These are phyloP conservation scores for Arthroderma sp. DNA, from an alignment of 2,329 filamentous ascomycete genomes.

Conservation along the genomic window DNA sequence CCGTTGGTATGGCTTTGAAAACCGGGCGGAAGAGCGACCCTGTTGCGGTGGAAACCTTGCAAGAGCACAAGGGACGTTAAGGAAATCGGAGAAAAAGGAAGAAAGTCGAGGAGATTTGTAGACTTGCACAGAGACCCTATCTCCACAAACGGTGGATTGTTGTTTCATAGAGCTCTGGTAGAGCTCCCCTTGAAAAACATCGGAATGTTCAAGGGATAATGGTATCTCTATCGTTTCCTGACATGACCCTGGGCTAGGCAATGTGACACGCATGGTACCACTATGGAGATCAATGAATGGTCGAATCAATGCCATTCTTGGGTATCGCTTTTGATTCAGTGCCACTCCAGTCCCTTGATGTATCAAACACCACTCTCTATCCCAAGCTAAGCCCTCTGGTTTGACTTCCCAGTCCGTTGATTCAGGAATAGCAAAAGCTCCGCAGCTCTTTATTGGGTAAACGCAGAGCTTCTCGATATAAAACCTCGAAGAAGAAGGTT, in stretches of 20 bases:
- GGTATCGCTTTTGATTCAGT: constrained; percentile 78
- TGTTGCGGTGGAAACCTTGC: constrained; percentile 64
- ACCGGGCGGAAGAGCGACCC: constrained; percentile 44
- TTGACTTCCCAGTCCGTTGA: constrained; percentile 61
- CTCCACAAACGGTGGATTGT: constrained; percentile 68
- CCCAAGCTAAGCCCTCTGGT: constrained; percentile 78
- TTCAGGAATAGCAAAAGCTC: constrained; percentile 58
- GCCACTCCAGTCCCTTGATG: constrained; percentile 74
- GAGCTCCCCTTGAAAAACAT: constrained; percentile 35
- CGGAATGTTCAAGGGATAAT: background rate
- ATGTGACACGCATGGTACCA: constrained; percentile 51
- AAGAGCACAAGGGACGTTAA: constrained; percentile 70
- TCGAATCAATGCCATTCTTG: constrained; percentile 72
- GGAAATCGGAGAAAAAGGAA: constrained; percentile 60
- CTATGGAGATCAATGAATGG: constrained; percentile 59
- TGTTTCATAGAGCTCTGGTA: constrained; percentile 24
- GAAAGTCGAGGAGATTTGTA: constrained; percentile 58
- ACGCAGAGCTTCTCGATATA: constrained; percentile 57
- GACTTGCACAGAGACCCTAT: constrained; percentile 56
- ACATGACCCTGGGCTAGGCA: constrained; percentile 25
- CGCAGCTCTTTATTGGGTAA: constrained; percentile 93
- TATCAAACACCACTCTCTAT: constrained; percentile 91
- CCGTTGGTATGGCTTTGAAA: constrained; percentile 44
- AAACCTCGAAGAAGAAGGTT: constrained; percentile 24
- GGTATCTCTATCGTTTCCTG: background rate